A percentile compares a stretch with the other conserved stretches of the same genome.
Evolutionary conservation across 192 early-diverging fungal genomes (phyloP).

Genomic region (Coemansia sp.): DNA sequence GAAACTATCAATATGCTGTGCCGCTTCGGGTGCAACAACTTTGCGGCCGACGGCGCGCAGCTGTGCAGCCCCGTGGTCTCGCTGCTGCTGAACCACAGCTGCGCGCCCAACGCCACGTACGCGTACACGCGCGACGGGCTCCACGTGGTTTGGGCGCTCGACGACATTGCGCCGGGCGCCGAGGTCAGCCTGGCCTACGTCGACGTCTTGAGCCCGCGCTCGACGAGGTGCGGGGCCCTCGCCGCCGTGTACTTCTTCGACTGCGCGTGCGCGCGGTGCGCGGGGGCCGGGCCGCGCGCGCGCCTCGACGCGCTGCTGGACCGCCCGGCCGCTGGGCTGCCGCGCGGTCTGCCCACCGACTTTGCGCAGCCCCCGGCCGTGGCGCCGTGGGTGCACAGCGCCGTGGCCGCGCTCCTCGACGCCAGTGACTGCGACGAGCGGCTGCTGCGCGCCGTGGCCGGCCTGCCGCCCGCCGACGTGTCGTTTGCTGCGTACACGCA

Average conservation of each 20-base stretch:
- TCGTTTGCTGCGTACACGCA: constrained; percentile 40
- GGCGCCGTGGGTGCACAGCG: constrained; percentile 15
- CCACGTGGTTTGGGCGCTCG: constrained; percentile 24
- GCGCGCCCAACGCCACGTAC: constrained; percentile 27
- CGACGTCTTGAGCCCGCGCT: constrained; percentile 25
- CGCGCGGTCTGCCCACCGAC: constrained; percentile 22
- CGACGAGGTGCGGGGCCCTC: constrained; percentile 11
- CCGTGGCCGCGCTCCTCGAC: neutral
- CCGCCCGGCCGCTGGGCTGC: constrained; percentile 1
- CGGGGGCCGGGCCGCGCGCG: neutral
- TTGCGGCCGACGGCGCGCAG: constrained; percentile 35
- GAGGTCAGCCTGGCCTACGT: constrained; percentile 33
- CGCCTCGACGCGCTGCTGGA: constrained; percentile 26
- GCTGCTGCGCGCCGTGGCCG: neutral
- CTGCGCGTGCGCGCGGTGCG: constrained; percentile 33
- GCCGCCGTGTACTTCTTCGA: constrained; percentile 36
- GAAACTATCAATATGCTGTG: constrained; percentile 11
- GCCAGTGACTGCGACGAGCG: neutral
- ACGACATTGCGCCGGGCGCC: constrained; percentile 17
- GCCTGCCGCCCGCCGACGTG: constrained; percentile 5
- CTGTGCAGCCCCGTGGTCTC: constrained; percentile 41
- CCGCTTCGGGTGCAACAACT: constrained; percentile 11
- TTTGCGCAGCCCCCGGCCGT: constrained; percentile 7
- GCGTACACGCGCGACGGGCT: constrained; percentile 2
- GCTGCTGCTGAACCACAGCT: constrained; percentile 47